These are phyloP conservation scores for Calocybe gambosa DNA, from an alignment of 1,284 basidiomycete genomes.

Conservation along the genomic window DNA sequence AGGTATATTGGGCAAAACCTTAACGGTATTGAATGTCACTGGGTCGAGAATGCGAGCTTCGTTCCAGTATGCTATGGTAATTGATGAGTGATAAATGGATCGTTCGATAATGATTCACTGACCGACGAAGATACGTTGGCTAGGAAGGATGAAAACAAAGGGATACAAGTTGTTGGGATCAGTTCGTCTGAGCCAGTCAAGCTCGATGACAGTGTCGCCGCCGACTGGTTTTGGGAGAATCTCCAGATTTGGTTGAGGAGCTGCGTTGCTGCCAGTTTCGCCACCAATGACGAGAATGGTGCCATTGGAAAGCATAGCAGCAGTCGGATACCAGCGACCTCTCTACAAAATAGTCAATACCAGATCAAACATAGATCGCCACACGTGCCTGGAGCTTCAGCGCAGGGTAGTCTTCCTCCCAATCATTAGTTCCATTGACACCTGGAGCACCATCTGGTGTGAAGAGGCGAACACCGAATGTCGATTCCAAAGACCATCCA, in stretches of 20 bases:
- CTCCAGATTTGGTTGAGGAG: constrained; percentile 60
- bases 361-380: background rate
- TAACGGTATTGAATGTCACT: constrained; percentile 52
- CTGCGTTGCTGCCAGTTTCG: constrained; percentile 62
- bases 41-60: constrained; percentile 74
- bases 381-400: constrained; percentile 44
- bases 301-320: constrained; percentile 61
- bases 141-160: constrained; percentile 66
- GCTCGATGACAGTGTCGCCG: constrained; percentile 34
- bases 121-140: constrained; percentile 62
- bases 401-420: constrained; percentile 53
- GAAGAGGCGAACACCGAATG: constrained; percentile 62
- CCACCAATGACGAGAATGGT: constrained; percentile 71
- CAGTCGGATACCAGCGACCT: constrained; percentile 69
- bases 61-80: constrained; percentile 59
- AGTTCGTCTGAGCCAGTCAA: constrained; percentile 47
- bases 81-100: background rate
- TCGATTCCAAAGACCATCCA: constrained; percentile 55
- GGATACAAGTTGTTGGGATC: constrained; percentile 75
- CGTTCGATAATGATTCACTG: constrained; percentile 14
- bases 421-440: constrained; percentile 59
- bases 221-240: constrained; percentile 42
- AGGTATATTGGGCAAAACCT: constrained; percentile 63
- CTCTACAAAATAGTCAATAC: constrained; percentile 30
- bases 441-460: constrained; percentile 53